Base-by-base conservation (phyloP, 129 eudicot genomes). In the Rutidosis leptorrhynchoides region DNA sequence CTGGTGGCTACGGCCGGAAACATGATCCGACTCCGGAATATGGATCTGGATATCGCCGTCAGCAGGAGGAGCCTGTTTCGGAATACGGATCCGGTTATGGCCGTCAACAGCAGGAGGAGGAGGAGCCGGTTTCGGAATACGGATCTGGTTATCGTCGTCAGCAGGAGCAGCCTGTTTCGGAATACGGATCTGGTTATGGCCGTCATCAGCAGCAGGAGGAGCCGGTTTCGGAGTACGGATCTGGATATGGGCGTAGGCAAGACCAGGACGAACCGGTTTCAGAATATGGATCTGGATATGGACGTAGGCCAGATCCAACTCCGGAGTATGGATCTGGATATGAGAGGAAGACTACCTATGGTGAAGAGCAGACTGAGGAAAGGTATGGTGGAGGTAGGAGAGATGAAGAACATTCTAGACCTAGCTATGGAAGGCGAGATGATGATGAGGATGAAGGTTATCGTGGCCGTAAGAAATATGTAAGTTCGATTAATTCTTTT, bases 401-500 rank as follows among this genome's bases (percentile, higher is more conserved):
- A 21, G 79, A 68, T 58, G 79, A 74, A 33, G 80, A 73, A 62
- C 20, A 37, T 33, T 54, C 62, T 65, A 74, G 48, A 3, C 78
- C 80, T 33, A 73, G 82, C 58, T 65, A 69, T 5, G 75, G 49
- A 37, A 71, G 77, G 82, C 29, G 74, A 11, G 79, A 73, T 21
- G 88, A 86, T 27, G 87, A 85, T 2, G 86, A 74, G 23, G 17
- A 60, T 20, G 79, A 71, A 49, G 82, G 86, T 60, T 70, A 80
- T 68, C 85, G 88, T 21, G 95, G 90, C 4, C 86, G 87, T 78
- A 85, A 85, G 83, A 91, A 83, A 83, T 64, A 80, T 67, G 95
- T 90, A 80, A 86, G 95, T 68, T 51, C 2, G 9, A 65, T 55
- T 7, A 7, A 12, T 14, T 6, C 16, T 10, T 19, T 48, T 68